These are phyloP conservation scores for Cyanodermella asteris DNA, from an alignment of 2,329 filamentous ascomycete genomes.

Conservation along the genomic window DNA sequence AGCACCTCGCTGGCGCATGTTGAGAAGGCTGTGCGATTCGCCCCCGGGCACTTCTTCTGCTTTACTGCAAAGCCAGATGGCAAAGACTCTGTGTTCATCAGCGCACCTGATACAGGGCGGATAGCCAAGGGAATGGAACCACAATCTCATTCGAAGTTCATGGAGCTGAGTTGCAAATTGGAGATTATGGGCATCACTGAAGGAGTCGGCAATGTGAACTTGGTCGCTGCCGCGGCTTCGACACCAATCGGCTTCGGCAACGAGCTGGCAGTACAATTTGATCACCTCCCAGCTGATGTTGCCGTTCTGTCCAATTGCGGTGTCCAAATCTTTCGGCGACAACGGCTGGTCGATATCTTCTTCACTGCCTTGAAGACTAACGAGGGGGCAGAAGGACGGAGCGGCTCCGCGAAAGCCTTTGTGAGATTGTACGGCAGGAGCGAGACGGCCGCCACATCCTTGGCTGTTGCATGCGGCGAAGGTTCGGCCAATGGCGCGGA, in stretches of 20 bases:
- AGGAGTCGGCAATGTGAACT: constrained; percentile 56
- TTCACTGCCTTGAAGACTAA: constrained; percentile 56
- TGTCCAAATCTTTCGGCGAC: constrained; percentile 63
- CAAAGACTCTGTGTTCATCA: constrained; percentile 56
- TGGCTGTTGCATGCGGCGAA: constrained; percentile 89
- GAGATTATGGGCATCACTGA: constrained; percentile 52
- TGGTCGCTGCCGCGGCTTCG: constrained; percentile 45
- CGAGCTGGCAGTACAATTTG: constrained; percentile 89
- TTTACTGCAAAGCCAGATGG: constrained; percentile 44
- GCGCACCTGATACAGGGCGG: constrained; percentile 71
- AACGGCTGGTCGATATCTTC: constrained; percentile 79
- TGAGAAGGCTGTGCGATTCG: constrained; percentile 30
- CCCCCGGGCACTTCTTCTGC: constrained; percentile 80
- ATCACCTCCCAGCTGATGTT: constrained; percentile 59
- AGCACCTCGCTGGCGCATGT: constrained; percentile 15
- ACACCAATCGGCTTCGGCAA: constrained; percentile 72
- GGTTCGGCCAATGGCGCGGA: constrained; percentile 59
- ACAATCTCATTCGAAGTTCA: constrained; percentile 35
- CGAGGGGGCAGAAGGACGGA: constrained; percentile 56
- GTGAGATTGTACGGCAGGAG: constrained; percentile 68
- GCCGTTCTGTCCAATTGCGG: constrained; percentile 82
- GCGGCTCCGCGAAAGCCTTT: constrained; percentile 63
- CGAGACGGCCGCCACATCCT: constrained; percentile 72
- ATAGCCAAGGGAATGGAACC: constrained; percentile 41
- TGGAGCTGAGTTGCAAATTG: constrained; percentile 63